Base-by-base conservation (phyloP, 305 asterid species). In the Fraxinus dipetala region DNA sequence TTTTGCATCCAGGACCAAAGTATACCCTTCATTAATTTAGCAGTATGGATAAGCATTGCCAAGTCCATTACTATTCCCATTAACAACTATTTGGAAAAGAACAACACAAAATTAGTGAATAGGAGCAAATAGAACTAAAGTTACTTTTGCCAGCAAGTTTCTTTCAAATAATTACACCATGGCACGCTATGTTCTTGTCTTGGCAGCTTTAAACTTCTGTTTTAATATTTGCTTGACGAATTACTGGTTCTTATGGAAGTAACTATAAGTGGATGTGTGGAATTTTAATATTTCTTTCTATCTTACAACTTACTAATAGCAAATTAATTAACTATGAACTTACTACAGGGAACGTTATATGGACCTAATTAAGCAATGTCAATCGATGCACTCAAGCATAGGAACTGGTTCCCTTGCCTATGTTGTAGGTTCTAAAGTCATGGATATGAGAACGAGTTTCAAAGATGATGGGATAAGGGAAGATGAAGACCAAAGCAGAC, bases 321-420 rank as follows among this genome's bases (percentile, higher is more conserved):
- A 77, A 83, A 72, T 78, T 72, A 28, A 75, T 83, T 34, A 70
- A 82, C 77, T 76, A 36, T 51, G 56, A 70, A 75, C 79, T 77
- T 80, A 78, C 69, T 80, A 79, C 92, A 96, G 99, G 91, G 97
- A 93, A 79, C 95, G 99, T 4, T 96, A 91, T 81, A 85, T 80
- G 78, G 98, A 93, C 79, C 99, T 96, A 40, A 87, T 92, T 78
- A 93, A 89, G 86, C 94, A 94, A 87, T 96, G 98, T 82, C 98
- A 92, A 86, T 69, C 80, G 85, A 96, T 96, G 99, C 98, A 96
- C 92, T 90, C 99, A 77, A 96, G 97, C 89, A 80, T 94, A 82
- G 98, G 99, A 82, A 96, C 99, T 81, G 99, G 99, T 86, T 91
- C 98, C 76, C 93, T 96, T 85, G 98, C 99, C 76, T 93, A 91